Evolutionary conservation across 2,329 filamentous ascomycete species (phyloP).

Genomic region (Diaporthe amygdali): DNA sequence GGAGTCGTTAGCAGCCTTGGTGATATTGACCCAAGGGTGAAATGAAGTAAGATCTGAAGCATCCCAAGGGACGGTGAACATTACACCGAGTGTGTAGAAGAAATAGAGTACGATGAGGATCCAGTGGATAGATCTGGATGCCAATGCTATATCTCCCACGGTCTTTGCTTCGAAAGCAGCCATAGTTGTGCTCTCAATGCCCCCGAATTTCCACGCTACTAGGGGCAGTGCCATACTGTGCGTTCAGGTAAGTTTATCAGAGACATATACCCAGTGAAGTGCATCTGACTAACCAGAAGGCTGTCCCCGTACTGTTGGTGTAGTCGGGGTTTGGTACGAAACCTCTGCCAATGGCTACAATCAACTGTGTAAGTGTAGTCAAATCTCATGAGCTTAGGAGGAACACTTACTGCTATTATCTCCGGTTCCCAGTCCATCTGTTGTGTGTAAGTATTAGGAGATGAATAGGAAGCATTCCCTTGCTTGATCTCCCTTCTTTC

Average conservation of each 20-base stretch:
- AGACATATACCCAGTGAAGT: not conserved
- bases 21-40: not conserved
- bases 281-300: conserved; percentile 10
- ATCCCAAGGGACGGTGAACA: conserved; percentile 24
- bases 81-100: conserved; percentile 19
- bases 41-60: not conserved
- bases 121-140: conserved; percentile 26
- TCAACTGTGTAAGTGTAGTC: not conserved
- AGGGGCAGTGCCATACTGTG: conserved; percentile 25
- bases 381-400: rapidly evolving
- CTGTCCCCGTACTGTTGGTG: not conserved
- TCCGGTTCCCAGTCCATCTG: not conserved
- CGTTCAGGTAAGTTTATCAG: not conserved
- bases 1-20: not conserved
- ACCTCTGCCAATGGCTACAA: not conserved
- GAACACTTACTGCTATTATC: not conserved
- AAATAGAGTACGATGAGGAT: conserved; percentile 19
- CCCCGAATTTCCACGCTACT: conserved; percentile 26
- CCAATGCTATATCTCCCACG: conserved; percentile 17
- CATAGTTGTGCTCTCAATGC: conserved; percentile 27
- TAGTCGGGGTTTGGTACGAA: not conserved
- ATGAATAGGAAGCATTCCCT: not conserved
- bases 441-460: not conserved
- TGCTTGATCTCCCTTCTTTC: no score
- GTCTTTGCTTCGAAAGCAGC: conserved; percentile 28